Evolutionary conservation across 306 rosid species (phyloP).

Genomic region (Neltuma alba): DNA sequence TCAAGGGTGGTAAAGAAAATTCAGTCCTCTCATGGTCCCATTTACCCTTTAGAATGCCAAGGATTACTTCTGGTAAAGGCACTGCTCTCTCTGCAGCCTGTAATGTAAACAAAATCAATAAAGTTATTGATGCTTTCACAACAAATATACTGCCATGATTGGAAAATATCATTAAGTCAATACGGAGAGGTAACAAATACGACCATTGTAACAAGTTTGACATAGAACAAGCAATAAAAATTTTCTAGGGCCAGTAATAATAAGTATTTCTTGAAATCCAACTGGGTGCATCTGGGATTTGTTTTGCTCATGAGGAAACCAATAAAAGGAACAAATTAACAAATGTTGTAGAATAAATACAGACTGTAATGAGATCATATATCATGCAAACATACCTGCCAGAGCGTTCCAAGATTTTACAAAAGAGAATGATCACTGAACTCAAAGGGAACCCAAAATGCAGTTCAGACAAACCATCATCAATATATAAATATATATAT

Average conservation of each 20-base stretch:
- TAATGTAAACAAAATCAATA: slow-evolving; percentile 32
- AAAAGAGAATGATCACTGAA: slow-evolving; percentile 13
- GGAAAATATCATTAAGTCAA: not conserved
- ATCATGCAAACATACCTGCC: slow-evolving; percentile 6
- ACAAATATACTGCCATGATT: slow-evolving; percentile 10
- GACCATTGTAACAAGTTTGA: slow-evolving; percentile 21
- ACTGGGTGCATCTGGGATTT: not conserved
- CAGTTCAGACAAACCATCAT: slow-evolving; percentile 27
- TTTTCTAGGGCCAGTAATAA: slow-evolving; percentile 1
- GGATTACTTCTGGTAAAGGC: slow-evolving; percentile 64
- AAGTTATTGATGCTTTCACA: slow-evolving; percentile 28
- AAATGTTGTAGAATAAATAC: not conserved
- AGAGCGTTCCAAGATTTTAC: slow-evolving; percentile 19
- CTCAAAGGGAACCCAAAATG: slow-evolving; percentile 19
- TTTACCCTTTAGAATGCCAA: slow-evolving; percentile 66
- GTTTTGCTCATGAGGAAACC: not conserved
- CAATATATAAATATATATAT: not conserved
- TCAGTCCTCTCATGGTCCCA: slow-evolving; percentile 89
- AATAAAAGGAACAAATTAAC: slow-evolving; percentile 7
- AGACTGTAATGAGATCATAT: slow-evolving; percentile 4
- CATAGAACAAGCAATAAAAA: not conserved
- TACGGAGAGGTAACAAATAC: slow-evolving; percentile 18
- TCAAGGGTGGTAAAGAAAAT: slow-evolving; percentile 91
- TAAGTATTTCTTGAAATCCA: slow-evolving; percentile 1
- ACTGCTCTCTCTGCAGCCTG: slow-evolving; percentile 61